These are phyloP conservation scores for Stemphylium lycopersici DNA, from an alignment of 2,329 filamentous ascomycete species.

Conservation along the genomic window DNA sequence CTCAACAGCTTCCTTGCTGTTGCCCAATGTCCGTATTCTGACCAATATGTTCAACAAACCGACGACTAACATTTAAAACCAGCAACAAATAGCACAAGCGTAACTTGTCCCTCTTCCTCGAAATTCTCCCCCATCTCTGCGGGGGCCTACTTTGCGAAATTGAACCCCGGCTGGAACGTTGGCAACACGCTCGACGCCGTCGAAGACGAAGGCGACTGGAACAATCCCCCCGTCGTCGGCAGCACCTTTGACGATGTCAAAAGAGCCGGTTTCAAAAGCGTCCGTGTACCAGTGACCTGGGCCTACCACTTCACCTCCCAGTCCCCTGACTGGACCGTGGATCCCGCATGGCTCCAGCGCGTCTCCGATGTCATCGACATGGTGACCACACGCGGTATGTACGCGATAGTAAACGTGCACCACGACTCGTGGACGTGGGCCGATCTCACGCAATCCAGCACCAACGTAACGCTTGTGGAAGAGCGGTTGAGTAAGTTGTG, in stretches of 20 bases:
- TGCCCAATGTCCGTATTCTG: constrained; percentile 19
- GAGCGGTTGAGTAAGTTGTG: constrained; percentile 63
- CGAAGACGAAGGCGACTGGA: constrained; percentile 64
- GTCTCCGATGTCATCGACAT: constrained; percentile 65
- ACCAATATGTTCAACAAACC: background rate
- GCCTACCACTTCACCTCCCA: constrained; percentile 60
- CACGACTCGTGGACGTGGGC: constrained; percentile 67
- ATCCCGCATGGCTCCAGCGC: constrained; percentile 61
- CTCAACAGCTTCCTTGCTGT: constrained; percentile 20
- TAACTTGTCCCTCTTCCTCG: constrained; percentile 47
- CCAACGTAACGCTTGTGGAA: constrained; percentile 60
- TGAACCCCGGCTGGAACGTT: constrained; percentile 65
- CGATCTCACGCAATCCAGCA: constrained; percentile 55
- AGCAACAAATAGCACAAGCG: constrained; percentile 24
- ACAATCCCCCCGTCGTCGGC: constrained; percentile 59
- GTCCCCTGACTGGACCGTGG: constrained; percentile 61
- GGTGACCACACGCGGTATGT: constrained; percentile 58
- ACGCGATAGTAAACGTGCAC: constrained; percentile 64
- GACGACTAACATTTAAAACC: too few relatives aligned
- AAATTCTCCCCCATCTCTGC: constrained; percentile 57
- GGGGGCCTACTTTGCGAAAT: constrained; percentile 53
- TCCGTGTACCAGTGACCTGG: constrained; percentile 66
- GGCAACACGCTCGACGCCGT: constrained; percentile 66
- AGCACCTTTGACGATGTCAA: constrained; percentile 61
- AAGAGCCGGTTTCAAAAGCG: constrained; percentile 62